Evolutionary conservation across 805 yeast species (phyloP).

Genomic region (Barnettozyma wickerhamii): DNA sequence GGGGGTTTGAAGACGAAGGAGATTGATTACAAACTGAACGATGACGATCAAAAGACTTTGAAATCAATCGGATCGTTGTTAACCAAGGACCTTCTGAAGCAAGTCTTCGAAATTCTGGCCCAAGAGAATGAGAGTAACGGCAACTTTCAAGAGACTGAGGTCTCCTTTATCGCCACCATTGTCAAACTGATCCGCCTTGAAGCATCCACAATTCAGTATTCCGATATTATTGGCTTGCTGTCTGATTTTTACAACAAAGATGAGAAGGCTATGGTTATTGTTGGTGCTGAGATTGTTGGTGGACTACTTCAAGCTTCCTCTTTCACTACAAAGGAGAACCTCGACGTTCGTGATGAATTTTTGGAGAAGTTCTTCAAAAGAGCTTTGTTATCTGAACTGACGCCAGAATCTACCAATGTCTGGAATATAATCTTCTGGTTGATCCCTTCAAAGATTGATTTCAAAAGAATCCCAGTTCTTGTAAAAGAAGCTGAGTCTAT

Average conservation of each 20-base stretch:
- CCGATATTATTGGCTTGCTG: constrained; percentile 50
- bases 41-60: constrained; percentile 40
- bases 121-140: constrained; percentile 68
- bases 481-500: constrained; percentile 42
- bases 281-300: constrained; percentile 62
- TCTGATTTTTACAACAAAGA: constrained; percentile 50
- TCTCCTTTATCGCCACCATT: constrained; percentile 49
- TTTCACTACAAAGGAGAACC: constrained; percentile 32
- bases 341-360: constrained; percentile 40
- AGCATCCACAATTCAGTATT: constrained; percentile 38
- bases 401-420: constrained; percentile 66
- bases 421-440: constrained; percentile 81
- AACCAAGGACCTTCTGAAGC: constrained; percentile 54
- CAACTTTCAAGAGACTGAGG: constrained; percentile 62
- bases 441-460: constrained; percentile 61
- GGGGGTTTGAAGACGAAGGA: constrained; percentile 38
- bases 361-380: constrained; percentile 39
- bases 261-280: constrained; percentile 75
- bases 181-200: constrained; percentile 45
- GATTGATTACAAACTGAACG: constrained; percentile 29
- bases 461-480: constrained; percentile 59
- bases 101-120: constrained; percentile 46
- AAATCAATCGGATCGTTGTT: constrained; percentile 39
- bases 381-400: constrained; percentile 53
- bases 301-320: constrained; percentile 55